These are phyloP conservation scores for Penicillium digitatum DNA, from an alignment of 2,329 filamentous ascomycete genomes.

Conservation along the genomic window DNA sequence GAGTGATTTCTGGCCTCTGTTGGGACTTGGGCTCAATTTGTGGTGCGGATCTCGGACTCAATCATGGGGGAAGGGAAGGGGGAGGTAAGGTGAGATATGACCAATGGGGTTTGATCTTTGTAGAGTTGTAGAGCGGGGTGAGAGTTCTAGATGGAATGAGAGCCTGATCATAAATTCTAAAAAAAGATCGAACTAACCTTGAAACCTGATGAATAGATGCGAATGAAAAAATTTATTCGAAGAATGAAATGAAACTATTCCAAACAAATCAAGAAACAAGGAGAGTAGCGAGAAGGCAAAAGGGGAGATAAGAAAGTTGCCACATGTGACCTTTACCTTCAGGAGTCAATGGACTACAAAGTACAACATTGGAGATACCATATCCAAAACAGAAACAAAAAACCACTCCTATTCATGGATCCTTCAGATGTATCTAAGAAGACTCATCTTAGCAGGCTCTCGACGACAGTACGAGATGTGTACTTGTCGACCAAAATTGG, in stretches of 20 bases:
- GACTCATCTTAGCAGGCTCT: not conserved
- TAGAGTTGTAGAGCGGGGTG: not conserved
- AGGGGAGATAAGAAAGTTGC: not conserved
- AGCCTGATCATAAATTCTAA: not conserved
- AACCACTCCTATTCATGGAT: too few species aligned
- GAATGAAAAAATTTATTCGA: not conserved
- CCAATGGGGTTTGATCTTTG: not conserved
- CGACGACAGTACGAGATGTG: not conserved
- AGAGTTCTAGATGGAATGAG: not conserved
- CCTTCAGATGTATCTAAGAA: not conserved
- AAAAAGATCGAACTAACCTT: not conserved
- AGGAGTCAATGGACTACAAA: not conserved
- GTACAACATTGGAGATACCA: not conserved
- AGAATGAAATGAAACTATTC: not conserved
- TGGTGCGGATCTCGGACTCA: not conserved
- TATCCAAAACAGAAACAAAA: not conserved
- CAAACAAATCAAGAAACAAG: not conserved
- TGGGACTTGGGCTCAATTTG: conserved; percentile 1
- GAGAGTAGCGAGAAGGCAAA: not conserved
- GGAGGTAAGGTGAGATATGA: not conserved
- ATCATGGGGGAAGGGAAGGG: not conserved
- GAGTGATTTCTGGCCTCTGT: conserved; percentile 8
- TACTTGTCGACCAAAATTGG: not conserved
- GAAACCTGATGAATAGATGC: not conserved
- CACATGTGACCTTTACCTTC: not conserved